Conservation (phyloP, 2,329 filamentous ascomycete species). For the Aspergillus amoenus region DNA sequence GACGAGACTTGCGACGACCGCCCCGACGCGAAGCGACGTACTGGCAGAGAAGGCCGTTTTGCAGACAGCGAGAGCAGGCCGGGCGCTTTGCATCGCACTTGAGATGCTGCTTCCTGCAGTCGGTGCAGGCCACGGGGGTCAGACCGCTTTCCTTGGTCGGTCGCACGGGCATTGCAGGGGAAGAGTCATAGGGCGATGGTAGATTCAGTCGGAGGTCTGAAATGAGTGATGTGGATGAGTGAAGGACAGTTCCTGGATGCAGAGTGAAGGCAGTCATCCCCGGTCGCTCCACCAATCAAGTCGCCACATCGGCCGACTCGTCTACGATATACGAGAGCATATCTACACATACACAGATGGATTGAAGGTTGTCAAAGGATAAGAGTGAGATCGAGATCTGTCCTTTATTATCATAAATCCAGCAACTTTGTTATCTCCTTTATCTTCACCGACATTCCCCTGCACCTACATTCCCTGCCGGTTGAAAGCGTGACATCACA, state of each 20-base stretch:
- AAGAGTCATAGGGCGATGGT: background rate
- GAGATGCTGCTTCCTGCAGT: conserved; percentile 60
- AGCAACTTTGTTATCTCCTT: too few relatives aligned
- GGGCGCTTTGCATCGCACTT: conserved; percentile 71
- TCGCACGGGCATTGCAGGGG: conserved; percentile 1
- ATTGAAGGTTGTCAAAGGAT: too few relatives aligned
- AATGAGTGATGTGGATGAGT: too few relatives aligned
- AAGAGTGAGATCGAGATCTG: too few relatives aligned
- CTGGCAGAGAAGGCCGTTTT: conserved; percentile 59
- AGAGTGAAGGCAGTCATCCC: too few relatives aligned
- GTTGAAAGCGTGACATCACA: background rate
- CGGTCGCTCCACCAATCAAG: too few relatives aligned
- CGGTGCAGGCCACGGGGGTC: conserved; percentile 44
- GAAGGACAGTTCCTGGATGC: too few relatives aligned
- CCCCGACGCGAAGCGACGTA: conserved; percentile 71
- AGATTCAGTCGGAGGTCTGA: background rate
- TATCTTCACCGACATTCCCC: background rate
- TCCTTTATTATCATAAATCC: too few relatives aligned
- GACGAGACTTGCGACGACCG: conserved; percentile 42
- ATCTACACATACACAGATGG: too few relatives aligned
- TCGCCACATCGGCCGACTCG: too few relatives aligned
- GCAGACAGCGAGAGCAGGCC: conserved; percentile 62
- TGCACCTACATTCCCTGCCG: too few relatives aligned
- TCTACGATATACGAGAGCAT: too few relatives aligned
- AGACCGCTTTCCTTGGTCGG: conserved; percentile 19